Percentiles rank a stretch among this genome's conserved stretches.
Conservation (phyloP, 345 rosid genomes). For the Arabis alpina region DNA sequence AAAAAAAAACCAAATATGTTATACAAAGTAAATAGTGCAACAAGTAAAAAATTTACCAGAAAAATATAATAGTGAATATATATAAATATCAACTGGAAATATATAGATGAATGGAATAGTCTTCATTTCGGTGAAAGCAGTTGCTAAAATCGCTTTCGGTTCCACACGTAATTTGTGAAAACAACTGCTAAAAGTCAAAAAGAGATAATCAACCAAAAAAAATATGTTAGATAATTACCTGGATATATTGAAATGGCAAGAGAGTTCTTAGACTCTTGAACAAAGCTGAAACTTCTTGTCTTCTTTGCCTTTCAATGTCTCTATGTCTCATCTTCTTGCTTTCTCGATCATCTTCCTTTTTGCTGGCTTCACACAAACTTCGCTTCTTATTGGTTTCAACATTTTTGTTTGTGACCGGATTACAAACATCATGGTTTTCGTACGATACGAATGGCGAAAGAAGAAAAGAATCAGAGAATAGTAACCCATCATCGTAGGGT, state of each 20-base stretch:
- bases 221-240: conserved; percentile 22
- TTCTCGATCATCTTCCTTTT: conserved; percentile 19
- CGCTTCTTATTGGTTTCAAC: conserved; percentile 32
- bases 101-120: too few species aligned
- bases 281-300: conserved; percentile 42
- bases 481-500: conserved; percentile 26
- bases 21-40: too few species aligned
- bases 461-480: conserved; percentile 35
- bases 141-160: not conserved
- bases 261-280: conserved; percentile 41
- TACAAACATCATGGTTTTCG: conserved; percentile 22
- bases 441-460: conserved; percentile 17
- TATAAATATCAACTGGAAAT: too few species aligned
- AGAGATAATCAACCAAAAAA: not conserved
- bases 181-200: not conserved
- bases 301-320: conserved; percentile 43
- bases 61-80: too few species aligned
- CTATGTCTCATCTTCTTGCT: conserved; percentile 43
- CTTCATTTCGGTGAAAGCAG: not conserved
- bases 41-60: too few species aligned
- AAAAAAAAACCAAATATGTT: too few species aligned
- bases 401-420: not conserved
- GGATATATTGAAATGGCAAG: conserved; percentile 43
- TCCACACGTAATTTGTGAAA: not conserved
- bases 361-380: conserved; percentile 33